Conservation (phyloP, 768 basidiomycete genomes). For the Amanita rimosa region DNA sequence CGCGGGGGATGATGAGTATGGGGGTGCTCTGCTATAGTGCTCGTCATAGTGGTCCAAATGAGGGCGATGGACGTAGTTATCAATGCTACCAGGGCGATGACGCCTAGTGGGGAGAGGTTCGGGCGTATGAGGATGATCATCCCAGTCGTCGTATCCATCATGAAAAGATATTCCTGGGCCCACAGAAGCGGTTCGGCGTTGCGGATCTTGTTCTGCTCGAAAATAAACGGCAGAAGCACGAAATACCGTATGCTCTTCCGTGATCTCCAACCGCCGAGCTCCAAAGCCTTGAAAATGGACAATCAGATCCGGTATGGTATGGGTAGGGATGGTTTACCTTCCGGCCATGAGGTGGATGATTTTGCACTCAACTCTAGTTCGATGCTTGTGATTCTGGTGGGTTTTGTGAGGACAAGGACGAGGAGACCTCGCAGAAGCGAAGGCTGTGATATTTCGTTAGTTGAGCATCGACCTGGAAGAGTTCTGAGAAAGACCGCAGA, state of each 20-base stretch:
- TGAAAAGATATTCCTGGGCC: slow-evolving; percentile 31
- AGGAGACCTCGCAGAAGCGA: slow-evolving; percentile 59
- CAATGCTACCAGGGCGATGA: slow-evolving; percentile 18
- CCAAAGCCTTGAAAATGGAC: slow-evolving; percentile 39
- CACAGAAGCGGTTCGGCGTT: slow-evolving; percentile 31
- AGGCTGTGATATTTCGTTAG: slow-evolving; percentile 19
- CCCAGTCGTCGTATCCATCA: slow-evolving; percentile 20
- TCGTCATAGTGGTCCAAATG: slow-evolving; percentile 23
- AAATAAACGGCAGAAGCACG: slow-evolving; percentile 67
- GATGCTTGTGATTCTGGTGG: slow-evolving; percentile 80
- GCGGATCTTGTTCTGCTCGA: slow-evolving; percentile 33
- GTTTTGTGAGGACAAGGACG: slow-evolving; percentile 48
- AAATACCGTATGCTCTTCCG: slow-evolving; percentile 69
- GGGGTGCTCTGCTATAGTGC: slow-evolving; percentile 19
- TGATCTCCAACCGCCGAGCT: slow-evolving; percentile 60
- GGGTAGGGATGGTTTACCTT: slow-evolving; percentile 43
- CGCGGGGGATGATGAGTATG: slow-evolving; percentile 21
- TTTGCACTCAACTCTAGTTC: slow-evolving; percentile 70
- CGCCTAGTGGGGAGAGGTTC: not conserved
- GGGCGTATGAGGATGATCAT: slow-evolving; percentile 4
- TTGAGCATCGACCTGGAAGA: slow-evolving; percentile 24
- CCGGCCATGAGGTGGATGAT: slow-evolving; percentile 68
- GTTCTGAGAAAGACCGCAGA: slow-evolving; percentile 60
- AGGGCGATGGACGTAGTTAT: slow-evolving; percentile 21
- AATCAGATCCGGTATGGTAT: slow-evolving; percentile 2